Percentiles rank a stretch among this genome's conserved stretches.
These are phyloP conservation scores for Tricholoma hemisulphureum DNA, from an alignment of 768 basidiomycete species.

Conservation along the genomic window DNA sequence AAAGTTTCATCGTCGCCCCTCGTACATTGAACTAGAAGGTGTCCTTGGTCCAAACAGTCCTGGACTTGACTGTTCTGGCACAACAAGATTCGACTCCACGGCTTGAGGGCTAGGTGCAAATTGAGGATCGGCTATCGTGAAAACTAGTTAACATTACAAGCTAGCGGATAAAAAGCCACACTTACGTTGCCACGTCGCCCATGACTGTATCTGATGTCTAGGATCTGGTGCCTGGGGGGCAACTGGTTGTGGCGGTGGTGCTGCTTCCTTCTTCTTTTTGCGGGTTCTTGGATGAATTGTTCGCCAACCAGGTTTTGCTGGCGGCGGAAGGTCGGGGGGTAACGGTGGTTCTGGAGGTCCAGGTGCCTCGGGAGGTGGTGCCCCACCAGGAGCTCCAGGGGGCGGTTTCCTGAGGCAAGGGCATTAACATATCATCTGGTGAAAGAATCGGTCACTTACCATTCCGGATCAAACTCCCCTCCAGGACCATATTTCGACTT, in stretches of 20 bases:
- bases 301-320: conserved; percentile 61
- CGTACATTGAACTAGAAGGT: conserved; percentile 39
- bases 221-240: conserved; percentile 18
- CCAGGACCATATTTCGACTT: conserved; percentile 80
- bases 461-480: conserved; percentile 83
- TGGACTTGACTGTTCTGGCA: conserved; percentile 56
- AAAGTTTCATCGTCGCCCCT: not conserved
- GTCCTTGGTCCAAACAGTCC: conserved; percentile 80
- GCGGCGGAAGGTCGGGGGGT: conserved; percentile 43
- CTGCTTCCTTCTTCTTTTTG: conserved; percentile 43
- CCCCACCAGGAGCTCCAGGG: conserved; percentile 41
- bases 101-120: conserved; percentile 61
- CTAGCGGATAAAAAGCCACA: conserved; percentile 14
- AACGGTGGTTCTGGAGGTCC: conserved; percentile 27
- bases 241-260: conserved; percentile 34
- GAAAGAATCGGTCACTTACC: conserved; percentile 40
- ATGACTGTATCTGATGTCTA: conserved; percentile 33
- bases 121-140: conserved; percentile 52
- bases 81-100: conserved; percentile 55
- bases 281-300: conserved; percentile 38
- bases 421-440: not conserved
- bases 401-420: conserved; percentile 41
- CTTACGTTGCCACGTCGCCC: conserved; percentile 71
- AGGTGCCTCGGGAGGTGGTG: conserved; percentile 40
- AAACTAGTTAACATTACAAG: conserved; percentile 3